Evolutionary conservation across 2,329 filamentous ascomycete species (phyloP).

Genomic region (Colletotrichum falcatum): DNA sequence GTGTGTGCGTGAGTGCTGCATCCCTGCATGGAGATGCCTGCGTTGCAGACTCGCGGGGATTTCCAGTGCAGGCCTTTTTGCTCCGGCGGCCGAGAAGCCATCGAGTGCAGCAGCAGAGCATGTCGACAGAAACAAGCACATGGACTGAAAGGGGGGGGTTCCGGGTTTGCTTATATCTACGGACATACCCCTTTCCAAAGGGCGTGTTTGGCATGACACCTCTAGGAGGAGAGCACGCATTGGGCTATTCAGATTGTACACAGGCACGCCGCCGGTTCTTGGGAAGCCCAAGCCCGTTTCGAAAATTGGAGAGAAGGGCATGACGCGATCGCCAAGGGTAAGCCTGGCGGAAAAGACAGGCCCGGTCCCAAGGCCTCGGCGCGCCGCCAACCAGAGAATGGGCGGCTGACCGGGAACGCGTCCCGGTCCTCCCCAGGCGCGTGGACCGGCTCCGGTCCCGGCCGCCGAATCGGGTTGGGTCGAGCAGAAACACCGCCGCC

Average conservation of each 20-base stretch:
- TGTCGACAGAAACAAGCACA: neutral
- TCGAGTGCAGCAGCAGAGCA: neutral
- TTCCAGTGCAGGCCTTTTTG: neutral
- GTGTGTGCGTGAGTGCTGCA: too few species aligned
- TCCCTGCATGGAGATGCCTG: neutral
- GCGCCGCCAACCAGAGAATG: neutral
- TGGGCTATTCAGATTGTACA: neutral
- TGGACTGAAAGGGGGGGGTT: neutral
- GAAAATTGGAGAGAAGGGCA: too few species aligned
- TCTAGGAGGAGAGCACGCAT: too few species aligned
- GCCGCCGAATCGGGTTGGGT: conserved; percentile 3
- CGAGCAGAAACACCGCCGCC: too few species aligned
- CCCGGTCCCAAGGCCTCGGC: conserved; percentile 18
- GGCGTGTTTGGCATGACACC: neutral
- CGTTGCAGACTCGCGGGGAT: neutral
- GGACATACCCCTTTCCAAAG: neutral
- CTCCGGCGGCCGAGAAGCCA: neutral
- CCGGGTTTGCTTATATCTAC: neutral
- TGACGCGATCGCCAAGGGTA: too few species aligned
- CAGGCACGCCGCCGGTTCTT: conserved; percentile 3
- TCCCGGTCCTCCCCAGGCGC: conserved; percentile 18
- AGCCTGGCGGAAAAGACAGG: conserved; percentile 2
- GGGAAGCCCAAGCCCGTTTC: too few species aligned
- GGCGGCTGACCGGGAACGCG: conserved; percentile 27
- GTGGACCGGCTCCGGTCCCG: conserved; percentile 34